phyloP scores from a whole-genome alignment of 73 alveolate genomes.

The Tetrahymena borealis region DNA sequence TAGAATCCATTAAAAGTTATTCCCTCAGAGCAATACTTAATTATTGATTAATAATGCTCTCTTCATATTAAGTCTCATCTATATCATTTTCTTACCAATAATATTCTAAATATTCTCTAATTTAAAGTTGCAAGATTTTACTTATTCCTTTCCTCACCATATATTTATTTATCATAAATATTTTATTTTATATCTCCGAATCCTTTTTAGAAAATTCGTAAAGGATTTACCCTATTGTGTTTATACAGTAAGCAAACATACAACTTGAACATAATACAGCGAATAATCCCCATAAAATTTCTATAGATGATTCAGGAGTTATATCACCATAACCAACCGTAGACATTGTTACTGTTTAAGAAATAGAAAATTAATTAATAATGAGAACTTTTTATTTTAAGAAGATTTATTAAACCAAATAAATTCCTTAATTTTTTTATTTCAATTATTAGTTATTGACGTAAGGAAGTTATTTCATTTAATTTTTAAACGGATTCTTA shows the following conservation, averaged over 20 bases:
- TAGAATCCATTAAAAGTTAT: not conserved
- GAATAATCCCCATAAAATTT: not conserved
- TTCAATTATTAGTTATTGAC: too few species aligned
- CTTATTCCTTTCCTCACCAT: not conserved
- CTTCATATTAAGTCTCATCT: not conserved
- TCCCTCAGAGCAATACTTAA: not conserved
- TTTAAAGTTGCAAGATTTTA: not conserved
- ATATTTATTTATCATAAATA: not conserved
- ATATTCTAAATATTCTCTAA: not conserved
- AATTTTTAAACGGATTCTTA: too few species aligned
- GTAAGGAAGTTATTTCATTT: too few species aligned
- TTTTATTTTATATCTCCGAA: not conserved
- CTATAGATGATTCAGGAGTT: not conserved
- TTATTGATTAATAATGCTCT: not conserved
- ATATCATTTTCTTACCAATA: not conserved
- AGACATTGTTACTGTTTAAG: not conserved
- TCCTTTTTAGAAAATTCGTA: not conserved
- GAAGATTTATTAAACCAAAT: too few species aligned
- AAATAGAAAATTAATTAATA: too few species aligned
- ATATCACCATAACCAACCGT: not conserved
- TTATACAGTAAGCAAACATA: not conserved
- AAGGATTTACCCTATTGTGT: not conserved
- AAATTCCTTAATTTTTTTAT: too few species aligned
- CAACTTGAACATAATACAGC: not conserved
- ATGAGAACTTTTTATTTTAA: too few species aligned